Percentiles rank a stretch among this genome's conserved stretches.
These are phyloP conservation scores for Lachancea mirantina DNA, from an alignment of 805 yeast genomes.

Conservation along the genomic window DNA sequence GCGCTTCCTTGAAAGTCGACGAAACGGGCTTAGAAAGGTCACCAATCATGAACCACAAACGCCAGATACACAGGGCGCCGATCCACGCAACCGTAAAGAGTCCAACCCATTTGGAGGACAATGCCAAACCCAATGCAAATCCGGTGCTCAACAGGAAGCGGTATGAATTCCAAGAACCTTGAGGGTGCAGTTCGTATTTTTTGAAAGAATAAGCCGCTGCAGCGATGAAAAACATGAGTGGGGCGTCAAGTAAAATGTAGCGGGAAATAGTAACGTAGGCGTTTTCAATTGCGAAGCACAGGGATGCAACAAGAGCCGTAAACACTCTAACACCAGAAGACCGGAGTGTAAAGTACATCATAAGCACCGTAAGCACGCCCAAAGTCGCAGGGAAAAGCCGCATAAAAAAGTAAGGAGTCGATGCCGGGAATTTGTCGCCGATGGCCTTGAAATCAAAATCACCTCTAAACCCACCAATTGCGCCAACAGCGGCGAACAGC, in stretches of 20 bases:
- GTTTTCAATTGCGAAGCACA: constrained; percentile 57
- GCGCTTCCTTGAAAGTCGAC: constrained; percentile 40
- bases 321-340: constrained; percentile 62
- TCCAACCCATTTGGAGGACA: constrained; percentile 81
- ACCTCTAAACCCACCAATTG: constrained; percentile 65
- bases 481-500: constrained; percentile 65
- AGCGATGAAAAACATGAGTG: constrained; percentile 70
- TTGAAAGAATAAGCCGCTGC: constrained; percentile 58
- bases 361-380: constrained; percentile 61
- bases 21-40: constrained; percentile 49
- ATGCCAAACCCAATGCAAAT: constrained; percentile 63
- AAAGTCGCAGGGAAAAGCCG: constrained; percentile 60
- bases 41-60: constrained; percentile 67
- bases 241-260: constrained; percentile 69
- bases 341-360: constrained; percentile 62
- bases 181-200: constrained; percentile 56
- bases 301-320: constrained; percentile 51
- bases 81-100: constrained; percentile 74
- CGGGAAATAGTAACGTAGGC: constrained; percentile 64
- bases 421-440: constrained; percentile 53
- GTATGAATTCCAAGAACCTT: constrained; percentile 53
- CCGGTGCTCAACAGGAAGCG: constrained; percentile 58
- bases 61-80: constrained; percentile 53
- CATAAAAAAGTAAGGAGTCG: constrained; percentile 60
- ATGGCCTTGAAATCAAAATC: constrained; percentile 59